These are phyloP conservation scores for Phoenix roebelenii DNA, from an alignment of 176 grass and related monocot species.

Conservation along the genomic window DNA sequence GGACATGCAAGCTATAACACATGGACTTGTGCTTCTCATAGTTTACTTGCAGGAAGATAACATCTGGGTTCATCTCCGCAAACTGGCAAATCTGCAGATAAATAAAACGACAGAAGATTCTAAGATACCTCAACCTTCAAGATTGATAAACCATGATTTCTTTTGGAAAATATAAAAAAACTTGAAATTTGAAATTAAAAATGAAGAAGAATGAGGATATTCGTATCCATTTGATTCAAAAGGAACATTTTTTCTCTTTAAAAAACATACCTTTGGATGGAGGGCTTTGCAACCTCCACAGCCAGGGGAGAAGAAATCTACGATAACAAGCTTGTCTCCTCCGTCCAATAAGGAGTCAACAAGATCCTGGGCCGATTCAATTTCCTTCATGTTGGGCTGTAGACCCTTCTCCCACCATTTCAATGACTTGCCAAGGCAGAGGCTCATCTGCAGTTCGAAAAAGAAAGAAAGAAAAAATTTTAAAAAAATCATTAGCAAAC, in stretches of 20 bases:
- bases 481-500: slow-evolving; percentile 9
- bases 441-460: slow-evolving; percentile 38
- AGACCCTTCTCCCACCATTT: slow-evolving; percentile 88
- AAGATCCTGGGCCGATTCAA: slow-evolving; percentile 73
- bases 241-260: not conserved
- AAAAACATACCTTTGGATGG: slow-evolving; percentile 67
- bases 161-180: too few species aligned
- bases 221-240: too few species aligned
- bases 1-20: slow-evolving; percentile 85
- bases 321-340: slow-evolving; percentile 63
- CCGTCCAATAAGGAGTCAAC: slow-evolving; percentile 49
- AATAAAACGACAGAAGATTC: slow-evolving; percentile 9
- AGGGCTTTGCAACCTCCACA: slow-evolving; percentile 85
- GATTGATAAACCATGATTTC: too few species aligned
- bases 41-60: slow-evolving; percentile 82
- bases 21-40: slow-evolving; percentile 88
- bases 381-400: slow-evolving; percentile 80
- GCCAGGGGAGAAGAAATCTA: slow-evolving; percentile 90
- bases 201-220: too few species aligned
- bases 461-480: not conserved
- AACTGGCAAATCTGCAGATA: slow-evolving; percentile 68
- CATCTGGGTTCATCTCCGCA: slow-evolving; percentile 62
- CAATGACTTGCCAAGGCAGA: slow-evolving; percentile 42
- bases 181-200: too few species aligned
- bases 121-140: not conserved